Evolutionary conservation across 805 yeast species (phyloP), one percentile per base, ranked within the genome.

Genomic region (Diddensiella santjacobensis): DNA sequence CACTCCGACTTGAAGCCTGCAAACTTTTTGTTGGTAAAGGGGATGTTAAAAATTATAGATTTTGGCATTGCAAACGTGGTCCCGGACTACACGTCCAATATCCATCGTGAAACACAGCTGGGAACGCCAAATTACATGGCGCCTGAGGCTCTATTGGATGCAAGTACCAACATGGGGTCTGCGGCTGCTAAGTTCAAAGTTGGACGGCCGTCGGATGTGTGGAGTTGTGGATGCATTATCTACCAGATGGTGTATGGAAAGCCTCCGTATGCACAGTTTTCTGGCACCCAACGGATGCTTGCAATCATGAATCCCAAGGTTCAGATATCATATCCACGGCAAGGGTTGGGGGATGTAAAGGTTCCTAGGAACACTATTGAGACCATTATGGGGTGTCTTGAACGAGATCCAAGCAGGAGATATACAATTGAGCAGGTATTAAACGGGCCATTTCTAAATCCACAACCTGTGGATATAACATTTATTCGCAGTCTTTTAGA

Each of bases 111-210:
- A 51, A 78, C 88, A 3, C 96, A 88, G 63, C 84, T 89, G 45
- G 99, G 99, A 3, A 91, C 99, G 0, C 96, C 96, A 1, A 88
- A 86, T 63, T 93, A 91, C 64, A 93, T 91, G 98, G 96, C 99
- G 0, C 99, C 99, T 0, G 99, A 91, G 65, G 87, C 97, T 0
- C 69, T 91, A 50, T 74, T 84, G 40, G 95, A 84, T 64, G 79
- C 73, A 51, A 72, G 70, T 44, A 41, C 35, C n/a, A 33, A 31
- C 6, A 4, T 20, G 3, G 15, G 24, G 15, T 33, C 50, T 5
- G 5, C 30, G 5, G 37, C 15, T 6, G 79, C 31, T 69, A 83
- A 48, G 42, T 62, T 61, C 91, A 86, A 80, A 64, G 95, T 90
- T 8, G 97, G 98, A 1, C 84, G 83, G 58, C 96, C 98, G 0